Conservation (phyloP, 2,329 filamentous ascomycete genomes). For the Ampelomyces quisqualis region DNA sequence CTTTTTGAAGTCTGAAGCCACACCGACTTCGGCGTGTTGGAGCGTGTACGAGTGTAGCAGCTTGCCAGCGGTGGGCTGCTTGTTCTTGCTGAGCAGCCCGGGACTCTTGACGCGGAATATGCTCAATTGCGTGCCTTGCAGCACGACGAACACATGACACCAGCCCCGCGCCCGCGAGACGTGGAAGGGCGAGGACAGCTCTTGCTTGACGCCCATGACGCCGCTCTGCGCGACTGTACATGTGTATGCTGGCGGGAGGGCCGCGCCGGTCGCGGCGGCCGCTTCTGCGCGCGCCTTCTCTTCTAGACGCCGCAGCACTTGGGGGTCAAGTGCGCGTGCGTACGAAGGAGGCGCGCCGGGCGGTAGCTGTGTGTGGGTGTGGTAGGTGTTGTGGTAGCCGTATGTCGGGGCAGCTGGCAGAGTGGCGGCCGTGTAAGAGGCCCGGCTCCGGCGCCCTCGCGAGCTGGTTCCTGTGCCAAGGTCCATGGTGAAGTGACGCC, state of each 20-base stretch:
- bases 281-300: slow-evolving; percentile 25
- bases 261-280: slow-evolving; percentile 14
- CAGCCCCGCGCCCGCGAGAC: slow-evolving; percentile 64
- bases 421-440: slow-evolving; percentile 18
- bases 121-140: slow-evolving; percentile 68
- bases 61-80: slow-evolving; percentile 57
- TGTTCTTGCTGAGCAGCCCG: slow-evolving; percentile 45
- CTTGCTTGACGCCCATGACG: slow-evolving; percentile 59
- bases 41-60: slow-evolving; percentile 69
- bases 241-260: slow-evolving; percentile 38
- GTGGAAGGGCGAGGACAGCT: slow-evolving; percentile 65
- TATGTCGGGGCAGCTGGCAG: slow-evolving; percentile 33
- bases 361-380: slow-evolving; percentile 39
- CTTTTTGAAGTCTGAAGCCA: slow-evolving; percentile 72
- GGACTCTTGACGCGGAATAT: slow-evolving; percentile 65
- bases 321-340: slow-evolving; percentile 25
- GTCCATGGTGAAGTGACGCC: slow-evolving; percentile 6
- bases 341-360: slow-evolving; percentile 37
- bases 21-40: slow-evolving; percentile 72
- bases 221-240: slow-evolving; percentile 40
- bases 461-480: slow-evolving; percentile 8
- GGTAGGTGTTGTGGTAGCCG: slow-evolving; percentile 48
- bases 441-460: slow-evolving; percentile 17
- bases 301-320: slow-evolving; percentile 22
- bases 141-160: slow-evolving; percentile 62